Percentiles rank a stretch among this genome's conserved stretches.
Evolutionary conservation across 2,329 filamentous ascomycete genomes (phyloP).

Genomic region (Trichoderma brevicompactum): DNA sequence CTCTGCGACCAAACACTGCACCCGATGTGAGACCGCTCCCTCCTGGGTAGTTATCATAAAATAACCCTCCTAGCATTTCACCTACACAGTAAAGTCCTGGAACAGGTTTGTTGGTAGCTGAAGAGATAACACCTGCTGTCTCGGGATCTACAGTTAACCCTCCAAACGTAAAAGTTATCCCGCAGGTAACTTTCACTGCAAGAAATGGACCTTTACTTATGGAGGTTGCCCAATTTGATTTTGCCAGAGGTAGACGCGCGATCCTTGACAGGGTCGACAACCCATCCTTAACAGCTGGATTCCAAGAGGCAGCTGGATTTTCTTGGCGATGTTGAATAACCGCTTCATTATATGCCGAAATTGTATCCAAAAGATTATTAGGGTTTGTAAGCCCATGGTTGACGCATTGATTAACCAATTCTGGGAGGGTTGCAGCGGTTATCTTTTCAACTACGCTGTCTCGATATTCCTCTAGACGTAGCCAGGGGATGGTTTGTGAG

Average conservation of each 20-base stretch:
- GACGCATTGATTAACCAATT: slow-evolving; percentile 57
- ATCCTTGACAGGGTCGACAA: slow-evolving; percentile 61
- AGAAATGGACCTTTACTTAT: slow-evolving; percentile 62
- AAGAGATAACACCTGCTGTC: slow-evolving; percentile 57
- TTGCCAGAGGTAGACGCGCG: slow-evolving; percentile 52
- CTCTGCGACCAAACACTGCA: slow-evolving; percentile 54
- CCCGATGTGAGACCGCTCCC: slow-evolving; percentile 66
- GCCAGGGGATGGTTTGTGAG: slow-evolving; percentile 52
- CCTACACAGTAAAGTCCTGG: slow-evolving; percentile 63
- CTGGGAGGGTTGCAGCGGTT: slow-evolving; percentile 54
- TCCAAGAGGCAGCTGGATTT: slow-evolving; percentile 53
- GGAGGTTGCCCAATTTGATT: slow-evolving; percentile 69
- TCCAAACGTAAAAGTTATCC: slow-evolving; percentile 72
- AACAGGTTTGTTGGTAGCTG: slow-evolving; percentile 50
- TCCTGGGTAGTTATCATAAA: slow-evolving; percentile 67
- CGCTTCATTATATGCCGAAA: slow-evolving; percentile 62
- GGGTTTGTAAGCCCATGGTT: slow-evolving; percentile 52
- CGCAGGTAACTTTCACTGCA: slow-evolving; percentile 61
- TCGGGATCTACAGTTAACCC: slow-evolving; percentile 61
- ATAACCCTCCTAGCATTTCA: slow-evolving; percentile 69
- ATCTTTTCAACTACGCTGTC: slow-evolving; percentile 61
- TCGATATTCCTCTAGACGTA: slow-evolving; percentile 66
- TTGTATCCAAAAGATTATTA: slow-evolving; percentile 54
- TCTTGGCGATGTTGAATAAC: slow-evolving; percentile 53
- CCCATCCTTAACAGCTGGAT: slow-evolving; percentile 65